Conservation (phyloP, 176 grass and related monocot genomes). For the Alopecurus myosuroides region DNA sequence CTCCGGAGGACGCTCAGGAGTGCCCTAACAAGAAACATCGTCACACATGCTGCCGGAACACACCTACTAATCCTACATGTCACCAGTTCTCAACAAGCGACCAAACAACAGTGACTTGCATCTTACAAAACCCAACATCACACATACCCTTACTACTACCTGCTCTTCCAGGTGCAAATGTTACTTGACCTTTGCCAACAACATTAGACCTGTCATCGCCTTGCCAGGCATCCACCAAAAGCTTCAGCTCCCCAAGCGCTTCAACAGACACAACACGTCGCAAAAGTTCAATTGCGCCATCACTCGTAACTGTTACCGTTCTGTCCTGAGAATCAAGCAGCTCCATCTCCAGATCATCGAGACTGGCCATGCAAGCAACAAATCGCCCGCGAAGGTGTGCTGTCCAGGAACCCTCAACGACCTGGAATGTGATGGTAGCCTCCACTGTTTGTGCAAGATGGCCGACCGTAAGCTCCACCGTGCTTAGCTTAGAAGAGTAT, state of each 20-base stretch:
- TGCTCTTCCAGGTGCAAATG: background rate
- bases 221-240: background rate
- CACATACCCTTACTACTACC: background rate
- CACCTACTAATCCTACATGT: too few relatives aligned
- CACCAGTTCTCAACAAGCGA: background rate
- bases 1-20: too few relatives aligned
- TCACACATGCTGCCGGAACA: too few relatives aligned
- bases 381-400: background rate
- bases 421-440: background rate
- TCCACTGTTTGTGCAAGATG: background rate
- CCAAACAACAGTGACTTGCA: background rate
- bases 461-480: background rate
- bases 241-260: background rate
- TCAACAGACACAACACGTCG: background rate
- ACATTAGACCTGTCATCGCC: background rate
- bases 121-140: conserved; percentile 1
- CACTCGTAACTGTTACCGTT: background rate
- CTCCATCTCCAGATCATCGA: background rate
- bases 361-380: background rate
- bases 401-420: background rate
- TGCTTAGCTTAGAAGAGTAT: background rate
- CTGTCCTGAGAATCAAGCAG: background rate
- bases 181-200: background rate
- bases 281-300: background rate
- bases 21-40: too few relatives aligned